Percentiles rank a stretch among this genome's conserved stretches.
These are phyloP conservation scores for Prunella vulgaris DNA, from an alignment of 257 asterid species.

Conservation along the genomic window DNA sequence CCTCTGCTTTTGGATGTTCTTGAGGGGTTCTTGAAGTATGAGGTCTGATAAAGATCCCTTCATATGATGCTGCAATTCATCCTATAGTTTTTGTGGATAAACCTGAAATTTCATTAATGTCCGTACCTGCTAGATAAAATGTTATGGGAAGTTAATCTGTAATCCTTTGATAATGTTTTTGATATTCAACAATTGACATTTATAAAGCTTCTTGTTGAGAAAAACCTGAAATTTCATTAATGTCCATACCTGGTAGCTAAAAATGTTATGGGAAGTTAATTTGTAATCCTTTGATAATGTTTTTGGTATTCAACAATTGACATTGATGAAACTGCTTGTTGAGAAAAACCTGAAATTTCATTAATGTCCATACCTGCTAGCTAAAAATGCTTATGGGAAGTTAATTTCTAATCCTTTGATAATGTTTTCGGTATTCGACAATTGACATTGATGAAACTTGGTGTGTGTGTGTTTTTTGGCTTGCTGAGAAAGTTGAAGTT, in stretches of 20 bases:
- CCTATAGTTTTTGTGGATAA: not conserved
- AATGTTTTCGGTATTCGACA: not conserved
- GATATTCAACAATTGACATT: not conserved
- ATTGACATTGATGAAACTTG: not conserved
- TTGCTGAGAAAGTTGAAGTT: not conserved
- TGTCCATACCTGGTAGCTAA: too few species aligned
- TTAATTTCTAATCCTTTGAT: not conserved
- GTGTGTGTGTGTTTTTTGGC: not conserved
- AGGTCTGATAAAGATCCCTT: slow-evolving; percentile 46
- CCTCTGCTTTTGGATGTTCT: slow-evolving; percentile 98
- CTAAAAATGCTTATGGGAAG: not conserved
- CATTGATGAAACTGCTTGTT: too few species aligned
- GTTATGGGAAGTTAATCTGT: too few species aligned
- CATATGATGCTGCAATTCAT: not conserved
- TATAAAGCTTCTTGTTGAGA: not conserved
- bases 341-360: too few species aligned
- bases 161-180: not conserved
- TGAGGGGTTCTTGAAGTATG: slow-evolving; percentile 97
- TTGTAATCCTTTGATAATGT: too few species aligned
- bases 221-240: too few species aligned
- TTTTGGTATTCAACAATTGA: too few species aligned
- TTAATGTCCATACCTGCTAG: not conserved
- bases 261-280: too few species aligned
- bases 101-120: slow-evolving; percentile 11
- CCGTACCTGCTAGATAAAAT: too few species aligned